Conservation (phyloP, 2,329 filamentous ascomycete genomes). For the Exophiala mesophila region DNA sequence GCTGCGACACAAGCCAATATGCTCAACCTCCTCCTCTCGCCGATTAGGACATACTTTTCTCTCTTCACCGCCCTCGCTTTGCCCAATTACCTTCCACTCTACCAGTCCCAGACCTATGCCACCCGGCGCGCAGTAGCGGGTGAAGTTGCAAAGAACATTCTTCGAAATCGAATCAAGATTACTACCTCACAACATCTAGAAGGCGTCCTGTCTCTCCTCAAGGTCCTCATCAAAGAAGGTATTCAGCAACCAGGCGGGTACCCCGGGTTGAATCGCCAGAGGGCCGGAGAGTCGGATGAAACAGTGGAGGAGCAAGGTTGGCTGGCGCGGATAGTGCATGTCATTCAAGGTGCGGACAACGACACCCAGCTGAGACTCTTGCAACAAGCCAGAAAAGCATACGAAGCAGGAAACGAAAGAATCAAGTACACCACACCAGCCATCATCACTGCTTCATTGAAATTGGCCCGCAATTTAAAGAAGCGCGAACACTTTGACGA, state of each 20-base stretch:
- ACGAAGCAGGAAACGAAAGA: constrained; percentile 85
- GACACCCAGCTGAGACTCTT: constrained; percentile 87
- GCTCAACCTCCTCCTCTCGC: constrained; percentile 82
- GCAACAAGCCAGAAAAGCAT: constrained; percentile 80
- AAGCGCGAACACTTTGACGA: constrained; percentile 79
- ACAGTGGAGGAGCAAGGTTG: constrained; percentile 97
- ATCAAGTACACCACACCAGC: constrained; percentile 95
- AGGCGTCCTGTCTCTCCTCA: constrained; percentile 80
- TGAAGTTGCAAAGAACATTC: constrained; percentile 75
- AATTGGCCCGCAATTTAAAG: constrained; percentile 84
- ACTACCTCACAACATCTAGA: constrained; percentile 74
- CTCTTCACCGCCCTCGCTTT: constrained; percentile 94
- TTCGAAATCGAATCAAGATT: constrained; percentile 76
- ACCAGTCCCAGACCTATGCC: constrained; percentile 87
- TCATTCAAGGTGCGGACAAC: constrained; percentile 77
- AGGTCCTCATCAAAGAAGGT: constrained; percentile 90
- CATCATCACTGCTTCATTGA: constrained; percentile 82
- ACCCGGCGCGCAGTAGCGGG: constrained; percentile 87
- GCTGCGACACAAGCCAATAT: constrained; percentile 82
- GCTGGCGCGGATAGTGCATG: constrained; percentile 86
- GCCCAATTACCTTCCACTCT: constrained; percentile 83
- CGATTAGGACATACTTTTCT: constrained; percentile 82
- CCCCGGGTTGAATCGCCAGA: constrained; percentile 68
- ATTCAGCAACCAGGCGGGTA: constrained; percentile 80
- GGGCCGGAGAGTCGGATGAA: constrained; percentile 84